Conservation (phyloP, 495 filamentous ascomycete species). For the Neurospora sp. region DNA sequence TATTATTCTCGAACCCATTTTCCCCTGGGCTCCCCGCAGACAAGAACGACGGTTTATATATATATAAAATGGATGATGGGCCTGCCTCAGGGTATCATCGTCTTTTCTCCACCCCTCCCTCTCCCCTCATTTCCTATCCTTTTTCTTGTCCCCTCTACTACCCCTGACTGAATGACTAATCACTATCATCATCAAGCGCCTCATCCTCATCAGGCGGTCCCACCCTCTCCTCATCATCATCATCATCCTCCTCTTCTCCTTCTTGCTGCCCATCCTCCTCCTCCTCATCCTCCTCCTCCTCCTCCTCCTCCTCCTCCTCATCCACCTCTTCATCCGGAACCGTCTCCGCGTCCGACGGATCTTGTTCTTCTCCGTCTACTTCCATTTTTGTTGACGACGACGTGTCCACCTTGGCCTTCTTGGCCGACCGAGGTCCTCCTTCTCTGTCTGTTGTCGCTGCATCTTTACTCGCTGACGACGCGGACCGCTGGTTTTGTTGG, state of each 20-base stretch:
- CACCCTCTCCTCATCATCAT: slow-evolving; percentile 32
- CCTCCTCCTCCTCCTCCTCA: slow-evolving; percentile 41
- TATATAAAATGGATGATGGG: neutral
- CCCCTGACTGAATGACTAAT: slow-evolving; percentile 20
- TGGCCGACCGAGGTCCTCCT: slow-evolving; percentile 16
- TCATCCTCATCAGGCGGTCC: slow-evolving; percentile 49
- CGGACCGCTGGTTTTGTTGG: no score
- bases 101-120: neutral
- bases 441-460: neutral
- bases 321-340: slow-evolving; percentile 43
- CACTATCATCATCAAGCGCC: slow-evolving; percentile 53
- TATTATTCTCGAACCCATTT: no score
- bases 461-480: no score
- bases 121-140: neutral
- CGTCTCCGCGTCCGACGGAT: slow-evolving; percentile 39
- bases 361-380: slow-evolving; percentile 16
- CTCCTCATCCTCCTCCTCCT: slow-evolving; percentile 35
- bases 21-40: no score
- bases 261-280: slow-evolving; percentile 39
- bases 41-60: neutral
- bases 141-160: neutral
- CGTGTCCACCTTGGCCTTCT: slow-evolving; percentile 34
- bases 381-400: slow-evolving; percentile 28
- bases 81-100: neutral
- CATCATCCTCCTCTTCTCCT: slow-evolving; percentile 30